A percentile compares a stretch with the other conserved stretches of the same genome.
Evolutionary conservation across 805 yeast genomes (phyloP).

Genomic region (Groenewaldozyma salmanticensis): DNA sequence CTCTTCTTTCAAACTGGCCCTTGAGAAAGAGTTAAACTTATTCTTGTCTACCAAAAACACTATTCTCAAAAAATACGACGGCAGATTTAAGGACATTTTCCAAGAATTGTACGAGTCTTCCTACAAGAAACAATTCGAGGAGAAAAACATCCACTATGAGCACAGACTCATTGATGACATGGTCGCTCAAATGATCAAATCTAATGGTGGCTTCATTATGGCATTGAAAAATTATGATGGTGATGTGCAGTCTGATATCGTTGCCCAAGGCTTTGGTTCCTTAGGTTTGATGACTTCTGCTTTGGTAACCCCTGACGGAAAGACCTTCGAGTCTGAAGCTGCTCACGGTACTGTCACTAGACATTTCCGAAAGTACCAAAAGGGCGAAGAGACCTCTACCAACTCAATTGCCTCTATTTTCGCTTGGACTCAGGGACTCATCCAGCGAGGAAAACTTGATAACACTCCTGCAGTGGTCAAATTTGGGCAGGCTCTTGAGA

Average conservation of each 20-base stretch:
- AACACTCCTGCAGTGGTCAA: slow-evolving; percentile 72
- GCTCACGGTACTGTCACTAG: slow-evolving; percentile 99
- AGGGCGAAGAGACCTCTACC: slow-evolving; percentile 94
- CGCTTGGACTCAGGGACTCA: slow-evolving; percentile 93
- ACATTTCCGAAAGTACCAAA: slow-evolving; percentile 92
- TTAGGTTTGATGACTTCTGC: slow-evolving; percentile 96
- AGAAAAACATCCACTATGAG: slow-evolving; percentile 85
- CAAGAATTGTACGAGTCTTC: slow-evolving; percentile 63
- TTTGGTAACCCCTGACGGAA: slow-evolving; percentile 93
- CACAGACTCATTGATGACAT: slow-evolving; percentile 95
- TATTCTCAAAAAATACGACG: slow-evolving; percentile 87
- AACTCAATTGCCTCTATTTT: slow-evolving; percentile 95
- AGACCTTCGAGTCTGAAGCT: slow-evolving; percentile 92
- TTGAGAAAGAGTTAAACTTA: slow-evolving; percentile 66
- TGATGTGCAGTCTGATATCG: slow-evolving; percentile 93
- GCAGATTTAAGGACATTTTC: slow-evolving; percentile 90
- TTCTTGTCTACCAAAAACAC: slow-evolving; percentile 92
- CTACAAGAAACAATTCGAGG: slow-evolving; percentile 65
- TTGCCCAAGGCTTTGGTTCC: slow-evolving; percentile 97
- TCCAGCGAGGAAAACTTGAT: slow-evolving; percentile 87
- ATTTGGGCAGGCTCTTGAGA: slow-evolving; percentile 72
- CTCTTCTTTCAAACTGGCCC: slow-evolving; percentile 81
- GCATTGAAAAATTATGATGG: slow-evolving; percentile 98
- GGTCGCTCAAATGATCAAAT: slow-evolving; percentile 98
- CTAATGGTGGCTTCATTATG: slow-evolving; percentile 88